Conservation (phyloP, 169 alveolate species). For the Cryptosporidium ryanae region DNA sequence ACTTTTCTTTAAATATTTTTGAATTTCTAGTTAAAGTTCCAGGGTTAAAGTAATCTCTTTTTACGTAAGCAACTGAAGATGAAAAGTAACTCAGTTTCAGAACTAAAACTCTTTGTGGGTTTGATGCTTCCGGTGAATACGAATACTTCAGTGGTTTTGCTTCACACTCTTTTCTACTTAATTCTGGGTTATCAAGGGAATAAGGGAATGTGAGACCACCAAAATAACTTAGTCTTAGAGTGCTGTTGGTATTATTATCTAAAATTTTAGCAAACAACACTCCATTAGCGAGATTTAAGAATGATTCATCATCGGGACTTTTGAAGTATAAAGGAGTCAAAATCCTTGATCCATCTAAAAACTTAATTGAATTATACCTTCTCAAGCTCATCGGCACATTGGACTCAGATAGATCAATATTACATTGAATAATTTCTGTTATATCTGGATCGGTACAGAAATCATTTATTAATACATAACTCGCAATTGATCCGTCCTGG, state of each 20-base stretch:
- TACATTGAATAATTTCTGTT: slow-evolving; percentile 14
- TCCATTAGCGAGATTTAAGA: slow-evolving; percentile 22
- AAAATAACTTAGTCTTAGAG: slow-evolving; percentile 8
- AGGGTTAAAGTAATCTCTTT: not conserved
- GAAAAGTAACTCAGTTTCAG: slow-evolving; percentile 18
- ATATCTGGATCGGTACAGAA: slow-evolving; percentile 69
- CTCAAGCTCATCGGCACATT: not conserved
- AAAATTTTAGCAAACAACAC: slow-evolving; percentile 14
- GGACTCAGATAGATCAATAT: not conserved
- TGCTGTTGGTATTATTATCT: not conserved
- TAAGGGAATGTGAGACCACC: slow-evolving; percentile 30
- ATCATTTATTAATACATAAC: slow-evolving; percentile 39
- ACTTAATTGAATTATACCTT: not conserved
- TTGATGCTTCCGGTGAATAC: slow-evolving; percentile 11
- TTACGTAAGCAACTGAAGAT: not conserved
- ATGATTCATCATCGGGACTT: not conserved
- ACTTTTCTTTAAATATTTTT: slow-evolving; percentile 38
- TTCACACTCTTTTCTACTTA: slow-evolving; percentile 8
- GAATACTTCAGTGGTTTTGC: not conserved
- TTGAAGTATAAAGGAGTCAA: slow-evolving; percentile 37
- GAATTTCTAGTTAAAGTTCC: slow-evolving; percentile 20
- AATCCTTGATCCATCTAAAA: slow-evolving; percentile 10
- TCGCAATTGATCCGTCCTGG: slow-evolving; percentile 27
- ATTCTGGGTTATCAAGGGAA: not conserved
- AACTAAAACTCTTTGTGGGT: slow-evolving; percentile 39